Evolutionary conservation across 2,329 filamentous ascomycete genomes (phyloP).

Genomic region (Reticulascus tulasneorum): DNA sequence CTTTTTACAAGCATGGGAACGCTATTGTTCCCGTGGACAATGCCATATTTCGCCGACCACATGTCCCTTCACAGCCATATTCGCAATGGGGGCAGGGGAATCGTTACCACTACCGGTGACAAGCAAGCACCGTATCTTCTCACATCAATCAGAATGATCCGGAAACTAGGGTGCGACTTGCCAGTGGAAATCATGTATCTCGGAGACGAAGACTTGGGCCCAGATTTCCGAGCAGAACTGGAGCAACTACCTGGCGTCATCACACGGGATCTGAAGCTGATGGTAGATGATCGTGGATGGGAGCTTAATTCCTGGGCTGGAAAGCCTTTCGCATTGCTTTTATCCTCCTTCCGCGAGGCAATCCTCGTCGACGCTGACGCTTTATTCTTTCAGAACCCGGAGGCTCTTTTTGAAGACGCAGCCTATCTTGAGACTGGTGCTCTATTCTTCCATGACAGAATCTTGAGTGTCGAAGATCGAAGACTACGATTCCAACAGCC

Average conservation of each 20-base stretch:
- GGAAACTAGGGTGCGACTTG: background rate
- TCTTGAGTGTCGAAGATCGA: background rate
- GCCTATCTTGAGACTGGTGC: background rate
- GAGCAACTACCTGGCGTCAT: background rate
- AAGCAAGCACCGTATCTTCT: background rate
- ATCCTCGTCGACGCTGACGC: background rate
- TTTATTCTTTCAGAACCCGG: background rate
- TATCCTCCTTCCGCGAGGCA: background rate
- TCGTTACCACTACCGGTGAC: background rate
- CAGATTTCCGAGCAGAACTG: background rate
- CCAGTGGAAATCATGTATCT: conserved; percentile 1
- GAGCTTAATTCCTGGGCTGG: background rate
- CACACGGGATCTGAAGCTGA: background rate
- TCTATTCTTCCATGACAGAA: background rate
- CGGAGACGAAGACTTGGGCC: background rate
- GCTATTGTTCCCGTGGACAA: background rate
- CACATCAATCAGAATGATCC: background rate
- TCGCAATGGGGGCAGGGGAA: background rate
- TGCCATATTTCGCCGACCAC: background rate
- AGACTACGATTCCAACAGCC: too few species aligned
- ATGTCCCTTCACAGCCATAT: background rate
- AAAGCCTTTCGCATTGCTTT: background rate
- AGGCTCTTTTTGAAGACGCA: background rate
- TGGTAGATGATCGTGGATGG: background rate
- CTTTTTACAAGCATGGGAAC: background rate